A percentile compares a stretch with the other conserved stretches of the same genome.
These are phyloP conservation scores for Lyophyllum semitale DNA, from an alignment of 768 basidiomycete genomes.

Conservation along the genomic window DNA sequence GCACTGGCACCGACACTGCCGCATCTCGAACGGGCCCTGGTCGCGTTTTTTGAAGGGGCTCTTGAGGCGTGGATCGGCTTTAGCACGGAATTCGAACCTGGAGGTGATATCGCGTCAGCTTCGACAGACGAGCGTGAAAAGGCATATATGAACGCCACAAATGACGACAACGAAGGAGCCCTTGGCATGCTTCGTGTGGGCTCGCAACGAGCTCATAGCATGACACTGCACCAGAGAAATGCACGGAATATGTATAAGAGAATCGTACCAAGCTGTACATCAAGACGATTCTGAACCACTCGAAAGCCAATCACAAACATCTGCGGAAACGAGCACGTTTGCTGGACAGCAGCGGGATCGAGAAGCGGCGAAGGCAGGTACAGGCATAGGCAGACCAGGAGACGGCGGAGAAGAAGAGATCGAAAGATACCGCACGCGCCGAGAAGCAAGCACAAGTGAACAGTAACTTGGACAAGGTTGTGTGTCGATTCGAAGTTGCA, in stretches of 20 bases:
- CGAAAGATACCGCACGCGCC: not conserved
- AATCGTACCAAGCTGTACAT: not conserved
- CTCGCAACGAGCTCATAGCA: not conserved
- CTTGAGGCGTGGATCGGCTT: too few species aligned
- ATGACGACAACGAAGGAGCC: too few species aligned
- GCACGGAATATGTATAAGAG: not conserved
- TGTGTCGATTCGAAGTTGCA: not conserved
- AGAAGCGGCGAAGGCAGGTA: not conserved
- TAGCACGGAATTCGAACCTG: too few species aligned
- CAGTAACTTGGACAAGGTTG: not conserved
- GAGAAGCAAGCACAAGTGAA: not conserved
- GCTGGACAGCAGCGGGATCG: not conserved
- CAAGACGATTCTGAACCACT: not conserved
- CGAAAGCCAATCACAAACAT: not conserved
- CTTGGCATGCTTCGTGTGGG: too few species aligned
- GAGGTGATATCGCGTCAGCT: too few species aligned
- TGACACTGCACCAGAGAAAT: not conserved
- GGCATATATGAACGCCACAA: too few species aligned
- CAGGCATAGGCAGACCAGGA: slow-evolving; percentile 1
- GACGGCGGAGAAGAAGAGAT: not conserved
- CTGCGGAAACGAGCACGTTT: not conserved
- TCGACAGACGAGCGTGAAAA: too few species aligned
- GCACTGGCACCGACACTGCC: too few species aligned
- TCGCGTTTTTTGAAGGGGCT: too few species aligned
- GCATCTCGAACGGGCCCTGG: too few species aligned